Evolutionary conservation across 2,329 filamentous ascomycete species (phyloP), one percentile per base, ranked within the genome.

Genomic region (Xylaria sp.): DNA sequence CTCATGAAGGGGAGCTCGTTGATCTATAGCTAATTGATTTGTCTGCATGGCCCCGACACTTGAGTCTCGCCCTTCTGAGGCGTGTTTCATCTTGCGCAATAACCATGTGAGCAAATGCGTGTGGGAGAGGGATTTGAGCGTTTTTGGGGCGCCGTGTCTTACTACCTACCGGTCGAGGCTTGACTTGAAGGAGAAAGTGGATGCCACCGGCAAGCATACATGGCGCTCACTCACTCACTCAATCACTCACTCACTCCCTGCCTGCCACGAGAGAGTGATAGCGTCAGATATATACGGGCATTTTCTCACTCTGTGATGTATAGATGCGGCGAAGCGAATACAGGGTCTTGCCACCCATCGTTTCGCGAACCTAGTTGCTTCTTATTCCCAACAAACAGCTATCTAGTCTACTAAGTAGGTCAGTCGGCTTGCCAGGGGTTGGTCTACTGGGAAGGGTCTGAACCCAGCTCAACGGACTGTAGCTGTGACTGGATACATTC

Each of bases 301-400:
- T n/a, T 5, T 13, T 57, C 42, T 51, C 10, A 47, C 23, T 54
- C 47, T 47, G 57, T 44, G 18, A 21, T 44, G 37, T 21, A 44
- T 58, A 61, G 54, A 37, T 53, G 65, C 63, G 40, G 60, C 57
- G 29, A 69, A 65, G 66, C 66, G 57, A 61, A 47, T n/a, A 48
- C 61, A 44, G 47, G 57, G 55, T 25, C 23, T 44, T 23, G 25
- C 29, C 40, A 48, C 21, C 23, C 9, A 42, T 57, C 25, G 40
- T 55, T 60, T 48, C 16, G 32, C 61, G 29, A 44, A 40, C 32
- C n/a, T 32, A 42, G 42, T n/a, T 44, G 23, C 50, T 48, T 55
- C 37, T 13, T 5, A 44, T 16, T 35, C 29, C 29, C 27, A 32
- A 12, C 27, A 47, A 63, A 21, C n/a, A 53, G 6, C 48, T 21